Base-by-base conservation (phyloP, 768 basidiomycete species). In the Tephrocybe sp. region DNA sequence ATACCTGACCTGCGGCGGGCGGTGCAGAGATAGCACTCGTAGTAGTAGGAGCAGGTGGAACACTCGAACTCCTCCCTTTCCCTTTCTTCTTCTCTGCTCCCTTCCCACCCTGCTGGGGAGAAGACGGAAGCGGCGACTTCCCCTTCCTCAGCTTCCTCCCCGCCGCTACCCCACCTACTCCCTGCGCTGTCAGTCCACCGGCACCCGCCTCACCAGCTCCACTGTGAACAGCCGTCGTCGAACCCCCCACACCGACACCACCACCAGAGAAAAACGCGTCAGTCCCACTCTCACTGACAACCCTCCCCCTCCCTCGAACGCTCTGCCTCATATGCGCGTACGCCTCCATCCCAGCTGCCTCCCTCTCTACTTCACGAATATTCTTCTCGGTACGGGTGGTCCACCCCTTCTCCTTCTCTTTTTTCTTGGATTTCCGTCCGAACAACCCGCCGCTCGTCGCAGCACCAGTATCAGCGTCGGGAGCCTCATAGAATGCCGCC, bases 361-460 rank as follows among this genome's bases (percentile, higher is more conserved):
- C 47, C 27, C 49, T 48, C 44, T 50, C 43, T 36, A 61, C 21
- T 1, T 25, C 53, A 38, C 50, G 58, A 45, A 61, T 13, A 39
- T 64, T 64, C 36, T 45, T 50, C 29, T 61, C 59, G 10, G 62
- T 65, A 45, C 65, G 34, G 37, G 49, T 62, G 18, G 55, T 51
- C 65, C 65, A 66, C 45, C 36, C 51, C 41, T 33, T 37, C 39
- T 45, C 31, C 27, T 36, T 41, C 37, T 21, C 42, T 27, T 38
- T 50, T 38, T 25, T 50, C 27, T 25, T 48, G 30, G 39, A 23
- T 36, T 42, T 50, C 24, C 21, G 43, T 3, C 43, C 43, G 19
- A 49, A 49, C 15, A 42, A 15, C 22, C 47, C 47, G 37, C 37
- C 18, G 10, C n/a, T 38, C 37, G 16, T 9, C 8, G 37, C 10